These are phyloP conservation scores for Gonium pectorale DNA, from an alignment of 139 green algal species.

Conservation along the genomic window DNA sequence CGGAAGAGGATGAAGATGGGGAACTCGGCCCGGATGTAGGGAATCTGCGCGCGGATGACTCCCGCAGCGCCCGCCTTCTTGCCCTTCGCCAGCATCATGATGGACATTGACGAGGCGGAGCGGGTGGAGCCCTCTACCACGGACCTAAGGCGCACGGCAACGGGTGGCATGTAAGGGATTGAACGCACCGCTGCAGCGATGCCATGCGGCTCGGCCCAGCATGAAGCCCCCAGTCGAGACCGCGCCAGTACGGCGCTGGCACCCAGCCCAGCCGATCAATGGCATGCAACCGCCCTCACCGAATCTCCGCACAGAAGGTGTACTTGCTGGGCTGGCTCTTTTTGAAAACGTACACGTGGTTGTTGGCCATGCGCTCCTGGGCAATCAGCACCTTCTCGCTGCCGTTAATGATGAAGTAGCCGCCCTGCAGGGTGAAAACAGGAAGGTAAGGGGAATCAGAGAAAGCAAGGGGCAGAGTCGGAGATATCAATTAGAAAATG, in stretches of 20 bases:
- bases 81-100: conserved; percentile 88
- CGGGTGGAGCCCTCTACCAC: conserved; percentile 89
- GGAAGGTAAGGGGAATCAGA: not conserved
- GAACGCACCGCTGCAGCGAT: too few species aligned
- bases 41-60: conserved; percentile 75
- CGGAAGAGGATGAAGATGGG: conserved; percentile 93
- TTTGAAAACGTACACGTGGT: conserved; percentile 98
- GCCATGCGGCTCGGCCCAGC: too few species aligned
- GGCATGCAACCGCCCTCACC: conserved; percentile 62
- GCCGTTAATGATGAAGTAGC: conserved; percentile 99
- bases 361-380: conserved; percentile 98
- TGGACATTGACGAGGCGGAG: conserved; percentile 80
- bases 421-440: conserved; percentile 70
- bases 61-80: conserved; percentile 58
- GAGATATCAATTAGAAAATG: not conserved
- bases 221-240: too few species aligned
- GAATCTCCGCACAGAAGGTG: conserved; percentile 85
- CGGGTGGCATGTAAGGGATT: too few species aligned
- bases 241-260: too few species aligned
- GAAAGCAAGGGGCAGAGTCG: too few species aligned
- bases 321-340: conserved; percentile 97
- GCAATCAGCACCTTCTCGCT: conserved; percentile 99
- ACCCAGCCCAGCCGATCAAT: too few species aligned
- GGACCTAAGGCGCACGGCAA: conserved; percentile 63
- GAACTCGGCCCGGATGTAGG: conserved; percentile 88